These are phyloP conservation scores for Chondrostereum purpureum DNA, from an alignment of 1,284 basidiomycete genomes.

Conservation along the genomic window DNA sequence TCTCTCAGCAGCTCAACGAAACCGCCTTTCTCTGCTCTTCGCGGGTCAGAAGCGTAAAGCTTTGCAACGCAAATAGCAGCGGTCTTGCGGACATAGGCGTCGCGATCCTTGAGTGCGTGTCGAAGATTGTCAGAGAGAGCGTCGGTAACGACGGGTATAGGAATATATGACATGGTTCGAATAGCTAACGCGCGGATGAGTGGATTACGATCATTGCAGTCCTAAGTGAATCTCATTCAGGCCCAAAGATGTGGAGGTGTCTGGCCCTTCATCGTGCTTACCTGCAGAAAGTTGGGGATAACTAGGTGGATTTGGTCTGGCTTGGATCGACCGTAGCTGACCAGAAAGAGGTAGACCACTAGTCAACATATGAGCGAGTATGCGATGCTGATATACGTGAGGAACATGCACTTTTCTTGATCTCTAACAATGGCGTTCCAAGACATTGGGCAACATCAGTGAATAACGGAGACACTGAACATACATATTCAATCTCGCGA, in stretches of 20 bases:
- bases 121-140: slow-evolving; percentile 80
- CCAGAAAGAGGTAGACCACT: slow-evolving; percentile 93
- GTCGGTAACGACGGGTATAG: slow-evolving; percentile 74
- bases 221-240: too few species aligned
- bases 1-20: slow-evolving; percentile 86
- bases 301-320: slow-evolving; percentile 86
- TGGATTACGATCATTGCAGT: slow-evolving; percentile 88
- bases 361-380: slow-evolving; percentile 12
- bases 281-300: slow-evolving; percentile 86
- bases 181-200: slow-evolving; percentile 90
- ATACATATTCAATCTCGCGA: slow-evolving; percentile 17
- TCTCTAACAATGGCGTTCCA: slow-evolving; percentile 85
- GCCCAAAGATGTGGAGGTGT: slow-evolving; percentile 7
- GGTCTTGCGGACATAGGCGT: slow-evolving; percentile 95
- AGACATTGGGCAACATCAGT: slow-evolving; percentile 86
- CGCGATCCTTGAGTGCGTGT: slow-evolving; percentile 83
- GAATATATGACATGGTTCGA: slow-evolving; percentile 95
- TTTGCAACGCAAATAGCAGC: slow-evolving; percentile 93
- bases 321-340: slow-evolving; percentile 86
- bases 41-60: slow-evolving; percentile 79
- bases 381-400: slow-evolving; percentile 5
- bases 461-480: slow-evolving; percentile 87
- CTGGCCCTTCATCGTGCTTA: slow-evolving; percentile 23
- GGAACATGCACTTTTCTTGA: slow-evolving; percentile 84
- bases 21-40: slow-evolving; percentile 76